phyloP scores from a whole-genome alignment of 225 moss, liverwort and hornwort species.

The Physcomitrium patens region DNA sequence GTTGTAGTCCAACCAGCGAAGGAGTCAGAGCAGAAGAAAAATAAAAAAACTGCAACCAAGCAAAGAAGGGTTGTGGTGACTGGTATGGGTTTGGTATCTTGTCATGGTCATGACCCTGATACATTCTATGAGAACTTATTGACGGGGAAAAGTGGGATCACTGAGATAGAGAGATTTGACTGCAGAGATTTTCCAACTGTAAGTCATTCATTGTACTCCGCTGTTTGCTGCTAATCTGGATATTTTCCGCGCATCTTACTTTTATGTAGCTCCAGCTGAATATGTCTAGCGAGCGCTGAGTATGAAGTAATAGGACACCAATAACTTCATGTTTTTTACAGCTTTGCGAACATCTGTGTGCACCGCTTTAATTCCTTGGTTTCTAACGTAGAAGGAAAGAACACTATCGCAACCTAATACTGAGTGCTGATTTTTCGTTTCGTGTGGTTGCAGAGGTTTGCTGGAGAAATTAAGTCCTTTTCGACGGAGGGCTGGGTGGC shows the following conservation, averaged over 20 bases:
- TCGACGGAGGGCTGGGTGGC: conserved; percentile 65
- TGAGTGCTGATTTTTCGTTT: conserved; percentile 13
- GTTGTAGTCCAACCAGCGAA: conserved; percentile 55
- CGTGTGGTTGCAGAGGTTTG: conserved; percentile 54
- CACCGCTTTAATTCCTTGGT: background rate
- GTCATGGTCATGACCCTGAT: conserved; percentile 51
- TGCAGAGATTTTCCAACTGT: conserved; percentile 65
- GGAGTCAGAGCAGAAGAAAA: conserved; percentile 49
- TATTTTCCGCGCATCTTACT: background rate
- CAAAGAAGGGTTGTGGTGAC: conserved; percentile 63
- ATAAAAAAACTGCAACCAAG: conserved; percentile 48
- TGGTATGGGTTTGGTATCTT: conserved; percentile 59
- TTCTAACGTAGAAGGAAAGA: background rate
- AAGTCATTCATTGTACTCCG: conserved; percentile 15
- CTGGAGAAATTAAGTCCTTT: conserved; percentile 62
- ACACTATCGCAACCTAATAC: background rate
- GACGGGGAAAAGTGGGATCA: conserved; percentile 60
- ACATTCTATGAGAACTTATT: conserved; percentile 59
- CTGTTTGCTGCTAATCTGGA: background rate
- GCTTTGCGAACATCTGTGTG: background rate
- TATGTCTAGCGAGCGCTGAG: background rate
- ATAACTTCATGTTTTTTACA: background rate
- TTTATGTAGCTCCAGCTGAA: conserved; percentile 3
- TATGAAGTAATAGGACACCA: background rate
- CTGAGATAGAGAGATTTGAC: conserved; percentile 59